Percentiles rank a stretch among this genome's conserved stretches.
These are phyloP conservation scores for Coleophoma eucalyptorum DNA, from an alignment of 2,329 filamentous ascomycete species.

Conservation along the genomic window DNA sequence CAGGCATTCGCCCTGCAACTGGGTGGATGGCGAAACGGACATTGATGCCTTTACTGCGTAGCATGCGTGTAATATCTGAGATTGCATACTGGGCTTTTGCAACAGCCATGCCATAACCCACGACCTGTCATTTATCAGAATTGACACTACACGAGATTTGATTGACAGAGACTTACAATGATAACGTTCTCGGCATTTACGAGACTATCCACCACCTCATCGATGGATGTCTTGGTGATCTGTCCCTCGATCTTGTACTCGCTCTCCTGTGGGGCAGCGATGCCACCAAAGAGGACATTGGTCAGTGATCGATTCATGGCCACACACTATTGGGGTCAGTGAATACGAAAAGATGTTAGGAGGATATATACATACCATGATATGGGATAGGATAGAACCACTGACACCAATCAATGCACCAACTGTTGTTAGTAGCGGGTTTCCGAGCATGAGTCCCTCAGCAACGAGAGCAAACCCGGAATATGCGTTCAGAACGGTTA, in stretches of 20 bases:
- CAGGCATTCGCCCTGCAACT: constrained; percentile 87
- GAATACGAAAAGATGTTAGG: background rate
- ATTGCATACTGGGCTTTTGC: constrained; percentile 92
- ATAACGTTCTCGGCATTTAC: constrained; percentile 79
- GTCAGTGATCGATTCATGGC: constrained; percentile 90
- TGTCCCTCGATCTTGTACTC: constrained; percentile 77
- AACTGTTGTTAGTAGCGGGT: constrained; percentile 78
- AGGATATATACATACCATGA: constrained; percentile 45
- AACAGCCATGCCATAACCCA: constrained; percentile 92
- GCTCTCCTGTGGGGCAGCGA: constrained; percentile 56
- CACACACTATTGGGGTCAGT: constrained; percentile 55
- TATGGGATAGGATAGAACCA: constrained; percentile 84
- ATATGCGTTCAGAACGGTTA: constrained; percentile 87
- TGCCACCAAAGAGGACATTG: constrained; percentile 85
- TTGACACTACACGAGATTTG: background rate
- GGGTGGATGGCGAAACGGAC: constrained; percentile 90
- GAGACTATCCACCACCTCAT: constrained; percentile 75
- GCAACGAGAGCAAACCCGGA: constrained; percentile 88
- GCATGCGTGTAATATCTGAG: constrained; percentile 70
- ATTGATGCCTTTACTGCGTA: constrained; percentile 72
- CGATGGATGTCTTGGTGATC: constrained; percentile 73
- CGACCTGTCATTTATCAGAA: constrained; percentile 39
- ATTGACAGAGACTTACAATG: constrained; percentile 45
- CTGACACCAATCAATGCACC: constrained; percentile 85
- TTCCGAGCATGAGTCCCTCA: constrained; percentile 89